Evolutionary conservation across 129 eudicot species (phyloP).

Genomic region (Scalesia atractyloides): DNA sequence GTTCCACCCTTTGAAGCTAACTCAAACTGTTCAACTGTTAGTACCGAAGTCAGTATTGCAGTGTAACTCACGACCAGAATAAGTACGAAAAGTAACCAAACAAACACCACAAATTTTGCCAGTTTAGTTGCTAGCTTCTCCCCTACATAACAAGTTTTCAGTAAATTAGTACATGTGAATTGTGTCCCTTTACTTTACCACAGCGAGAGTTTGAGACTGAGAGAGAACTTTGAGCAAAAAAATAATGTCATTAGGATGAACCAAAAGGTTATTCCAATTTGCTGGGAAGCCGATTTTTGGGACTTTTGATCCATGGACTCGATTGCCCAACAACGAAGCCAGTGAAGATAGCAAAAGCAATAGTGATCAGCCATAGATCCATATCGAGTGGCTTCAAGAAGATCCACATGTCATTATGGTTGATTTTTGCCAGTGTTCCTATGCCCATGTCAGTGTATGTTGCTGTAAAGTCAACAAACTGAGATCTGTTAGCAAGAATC

Average conservation of each 20-base stretch:
- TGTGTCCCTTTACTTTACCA: not conserved
- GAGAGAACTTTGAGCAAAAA: conserved; percentile 46
- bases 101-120: conserved; percentile 33
- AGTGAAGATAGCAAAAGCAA: conserved; percentile 20
- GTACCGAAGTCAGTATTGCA: conserved; percentile 44
- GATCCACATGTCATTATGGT: conserved; percentile 42
- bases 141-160: conserved; percentile 8
- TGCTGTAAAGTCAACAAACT: conserved; percentile 42
- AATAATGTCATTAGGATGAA: conserved; percentile 41
- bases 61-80: conserved; percentile 50
- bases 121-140: conserved; percentile 30
- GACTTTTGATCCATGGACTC: conserved; percentile 37
- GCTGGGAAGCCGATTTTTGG: conserved; percentile 10
- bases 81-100: conserved; percentile 45
- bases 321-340: conserved; percentile 29
- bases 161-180: not conserved
- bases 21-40: conserved; percentile 46
- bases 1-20: conserved; percentile 28
- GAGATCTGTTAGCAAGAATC: conserved; percentile 40
- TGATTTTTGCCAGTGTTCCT: conserved; percentile 32
- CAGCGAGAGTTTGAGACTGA: conserved; percentile 14
- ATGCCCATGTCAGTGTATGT: conserved; percentile 43
- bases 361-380: conserved; percentile 39
- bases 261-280: conserved; percentile 42
- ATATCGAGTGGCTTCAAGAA: conserved; percentile 45